Base-by-base conservation (phyloP, 176 grass and related monocot genomes). In the Thalia dealbata region DNA sequence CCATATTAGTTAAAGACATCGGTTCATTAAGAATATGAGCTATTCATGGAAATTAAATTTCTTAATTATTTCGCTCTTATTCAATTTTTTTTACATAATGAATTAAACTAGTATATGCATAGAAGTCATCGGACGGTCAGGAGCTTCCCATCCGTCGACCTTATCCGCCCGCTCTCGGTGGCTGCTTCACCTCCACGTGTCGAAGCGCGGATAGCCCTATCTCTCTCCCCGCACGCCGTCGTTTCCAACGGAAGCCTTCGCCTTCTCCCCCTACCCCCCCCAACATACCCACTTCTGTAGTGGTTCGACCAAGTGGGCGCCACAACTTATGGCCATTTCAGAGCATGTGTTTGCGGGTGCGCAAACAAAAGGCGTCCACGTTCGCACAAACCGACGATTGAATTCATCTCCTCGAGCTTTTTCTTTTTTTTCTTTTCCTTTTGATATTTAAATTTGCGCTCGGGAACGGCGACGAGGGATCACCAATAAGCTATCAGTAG, bases 351-450 rank as follows among this genome's bases (percentile, higher is more conserved):
- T 19, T 77, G 41, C 44, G 41, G 71, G 75, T 75, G n/a, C n/a
- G n/a, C n/a, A n/a, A n/a, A n/a, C n/a, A n/a, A n/a, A n/a, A n/a
- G n/a, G n/a, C n/a, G n/a, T n/a, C n/a, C n/a, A n/a, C n/a, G n/a
- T n/a, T n/a, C n/a, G n/a, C n/a, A n/a, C n/a, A 81, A 70, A 70
- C 25, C 78, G 50, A 80, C 66, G 41, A 61, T 67, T 78, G 46
- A 74, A 72, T 84, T 71, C 71, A 11, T 65, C 21, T 73, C 62
- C 43, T 48, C 66, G 25, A 41, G 29, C 75, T 27, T 52, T 48
- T 45, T 26, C 26, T 32, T 24, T 74, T 80, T 74, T 63, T 42
- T 69, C 30, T 45, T 68, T 59, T 41, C 52, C 46, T 48, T 50
- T 59, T 38, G 67, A 67, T 30, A 73, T 77, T 22, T 62, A 75